Percentiles rank a stretch among this genome's conserved stretches.
Evolutionary conservation across 1,284 basidiomycete genomes (phyloP).

Genomic region (Austroboletus olivaceoglutinosus): DNA sequence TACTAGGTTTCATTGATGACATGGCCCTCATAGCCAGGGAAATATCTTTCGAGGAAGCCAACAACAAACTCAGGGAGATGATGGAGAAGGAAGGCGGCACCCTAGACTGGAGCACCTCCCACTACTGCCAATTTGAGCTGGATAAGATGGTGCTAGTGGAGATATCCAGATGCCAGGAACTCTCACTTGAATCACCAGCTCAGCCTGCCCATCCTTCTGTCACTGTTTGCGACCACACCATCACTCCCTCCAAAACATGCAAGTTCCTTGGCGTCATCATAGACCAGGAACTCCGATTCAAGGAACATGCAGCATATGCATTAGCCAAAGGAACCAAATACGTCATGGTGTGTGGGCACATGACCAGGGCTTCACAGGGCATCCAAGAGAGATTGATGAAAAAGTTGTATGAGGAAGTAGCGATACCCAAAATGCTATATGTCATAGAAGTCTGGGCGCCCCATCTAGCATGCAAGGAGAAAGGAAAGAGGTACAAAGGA

Average conservation of each 20-base stretch:
- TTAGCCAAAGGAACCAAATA: slow-evolving; percentile 4
- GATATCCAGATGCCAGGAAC: not conserved
- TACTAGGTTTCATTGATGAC: not conserved
- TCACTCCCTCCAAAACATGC: not conserved
- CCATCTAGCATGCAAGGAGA: not conserved
- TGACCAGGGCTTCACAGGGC: not conserved
- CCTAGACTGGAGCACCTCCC: not conserved
- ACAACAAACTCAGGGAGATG: not conserved
- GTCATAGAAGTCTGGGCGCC: slow-evolving; percentile 1
- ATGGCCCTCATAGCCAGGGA: not conserved
- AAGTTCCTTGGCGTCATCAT: not conserved
- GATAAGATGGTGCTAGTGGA: not conserved
- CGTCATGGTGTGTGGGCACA: not conserved
- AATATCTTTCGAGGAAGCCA: not conserved
- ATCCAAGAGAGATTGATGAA: not conserved
- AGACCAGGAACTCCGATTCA: not conserved
- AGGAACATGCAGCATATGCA: not conserved
- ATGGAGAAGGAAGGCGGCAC: not conserved
- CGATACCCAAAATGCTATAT: slow-evolving; percentile 29
- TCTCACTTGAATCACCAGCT: no score
- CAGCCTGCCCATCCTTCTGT: not conserved
- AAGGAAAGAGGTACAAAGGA: not conserved
- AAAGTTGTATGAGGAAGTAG: slow-evolving; percentile 23
- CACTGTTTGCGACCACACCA: not conserved
- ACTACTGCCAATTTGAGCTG: not conserved